Base-by-base conservation (phyloP, 352 stramenopile species). In the Pythium rishiriense region DNA sequence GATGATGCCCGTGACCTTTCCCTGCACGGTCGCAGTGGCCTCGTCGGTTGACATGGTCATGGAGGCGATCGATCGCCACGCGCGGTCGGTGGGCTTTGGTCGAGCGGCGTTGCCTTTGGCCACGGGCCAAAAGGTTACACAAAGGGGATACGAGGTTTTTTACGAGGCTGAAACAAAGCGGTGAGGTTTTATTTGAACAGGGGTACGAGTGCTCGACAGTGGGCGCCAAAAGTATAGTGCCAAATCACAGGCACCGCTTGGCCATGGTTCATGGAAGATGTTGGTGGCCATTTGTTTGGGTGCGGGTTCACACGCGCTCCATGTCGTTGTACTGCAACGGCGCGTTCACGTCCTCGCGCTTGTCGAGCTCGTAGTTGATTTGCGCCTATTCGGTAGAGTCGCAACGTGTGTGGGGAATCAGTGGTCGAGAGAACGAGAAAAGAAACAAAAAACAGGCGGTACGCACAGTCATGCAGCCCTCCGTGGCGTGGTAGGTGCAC, bases 1-100 rank as follows among this genome's bases (percentile, higher is more conserved):
- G 80, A 99, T 99, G 39, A 99, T 75, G 52, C 92, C 94, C 54
- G 84, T 96, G 66, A 95, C 85, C 39, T 71, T 74, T 58, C 85
- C 87, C 69, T 95, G 86, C 64, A 86, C 66, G 9, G 76, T 86
- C 52, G 70, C 71, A 11, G 47, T 63, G 35, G 50, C 46, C n/a
- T 15, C 54, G 51, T 70, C 74, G 55, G 66, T 47, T 15, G 62
- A 46, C 45, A 51, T 51, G 24, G n/a, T n/a, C 8, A 51, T 4
- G 14, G 43, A n/a, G n/a, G 37, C 31, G 5, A 11, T 43, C 37
- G 37, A 17, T 43, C 37, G 19, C 37, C 37, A 43, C n/a, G 37
- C 2, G 14, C 37, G 14, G 10, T 35, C 14, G 12, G 11, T 21
- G 19, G 15, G 14, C 37, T 43, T 43, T 43, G 37, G 37, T 43